Conservation (phyloP, 176 grass and related monocot genomes). For the Lolium multiflorum region DNA sequence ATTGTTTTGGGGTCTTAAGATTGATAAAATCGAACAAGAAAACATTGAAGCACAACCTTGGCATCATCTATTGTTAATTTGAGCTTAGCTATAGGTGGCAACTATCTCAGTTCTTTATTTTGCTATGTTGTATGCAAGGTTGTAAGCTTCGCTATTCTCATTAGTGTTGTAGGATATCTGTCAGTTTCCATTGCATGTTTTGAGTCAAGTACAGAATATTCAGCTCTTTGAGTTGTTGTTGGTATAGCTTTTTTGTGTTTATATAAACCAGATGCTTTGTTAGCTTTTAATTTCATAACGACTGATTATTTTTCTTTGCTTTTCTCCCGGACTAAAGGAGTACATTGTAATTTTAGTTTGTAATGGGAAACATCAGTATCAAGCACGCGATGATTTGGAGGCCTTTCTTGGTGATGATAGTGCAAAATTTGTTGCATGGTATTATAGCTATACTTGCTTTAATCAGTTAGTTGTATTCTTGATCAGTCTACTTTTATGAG, state of each 20-base stretch:
- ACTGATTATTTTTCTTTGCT: slow-evolving; percentile 47
- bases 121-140: not conserved
- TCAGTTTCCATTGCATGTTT: slow-evolving; percentile 2
- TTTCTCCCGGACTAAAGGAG: slow-evolving; percentile 57
- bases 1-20: not conserved
- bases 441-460: slow-evolving; percentile 28
- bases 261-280: slow-evolving; percentile 14
- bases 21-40: not conserved
- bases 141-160: not conserved
- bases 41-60: slow-evolving; percentile 4
- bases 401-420: slow-evolving; percentile 86
- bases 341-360: slow-evolving; percentile 89
- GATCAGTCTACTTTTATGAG: not conserved
- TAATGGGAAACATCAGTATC: slow-evolving; percentile 89
- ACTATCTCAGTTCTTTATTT: not conserved
- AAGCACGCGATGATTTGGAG: slow-evolving; percentile 78
- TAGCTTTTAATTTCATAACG: slow-evolving; percentile 34
- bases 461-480: slow-evolving; percentile 19
- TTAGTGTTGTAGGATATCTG: slow-evolving; percentile 10
- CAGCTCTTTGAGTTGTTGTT: slow-evolving; percentile 29
- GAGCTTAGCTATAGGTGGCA: slow-evolving; percentile 1
- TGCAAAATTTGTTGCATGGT: slow-evolving; percentile 86
- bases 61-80: not conserved
- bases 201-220: not conserved
- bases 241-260: slow-evolving; percentile 18